These are phyloP conservation scores for Pyrrhoderma lamaoense DNA, from an alignment of 1,284 basidiomycete genomes.

Conservation along the genomic window DNA sequence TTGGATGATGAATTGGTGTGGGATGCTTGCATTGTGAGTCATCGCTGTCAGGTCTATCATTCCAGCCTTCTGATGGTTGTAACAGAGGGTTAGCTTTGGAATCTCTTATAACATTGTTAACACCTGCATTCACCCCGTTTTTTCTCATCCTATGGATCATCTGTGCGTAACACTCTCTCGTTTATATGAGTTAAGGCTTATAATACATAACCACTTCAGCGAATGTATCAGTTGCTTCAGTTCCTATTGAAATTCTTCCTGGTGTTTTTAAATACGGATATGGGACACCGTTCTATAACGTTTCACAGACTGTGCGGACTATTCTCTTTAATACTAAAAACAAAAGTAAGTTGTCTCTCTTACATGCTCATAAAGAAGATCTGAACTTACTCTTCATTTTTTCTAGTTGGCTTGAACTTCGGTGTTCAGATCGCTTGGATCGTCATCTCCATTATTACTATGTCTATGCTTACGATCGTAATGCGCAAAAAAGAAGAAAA, in stretches of 20 bases:
- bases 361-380: slow-evolving; percentile 2
- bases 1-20: slow-evolving; percentile 66
- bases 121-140: slow-evolving; percentile 44
- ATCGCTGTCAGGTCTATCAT: background rate
- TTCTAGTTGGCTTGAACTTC: slow-evolving; percentile 50
- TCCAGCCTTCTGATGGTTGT: background rate
- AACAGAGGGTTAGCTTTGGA: slow-evolving; percentile 55
- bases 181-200: too few species aligned
- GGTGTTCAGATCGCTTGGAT: slow-evolving; percentile 53
- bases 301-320: slow-evolving; percentile 50
- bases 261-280: slow-evolving; percentile 59
- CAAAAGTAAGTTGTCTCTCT: slow-evolving; percentile 32
- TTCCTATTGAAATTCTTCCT: slow-evolving; percentile 65
- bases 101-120: slow-evolving; percentile 49
- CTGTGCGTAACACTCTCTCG: slow-evolving; percentile 35
- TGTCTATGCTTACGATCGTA: slow-evolving; percentile 40
- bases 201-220: too few species aligned
- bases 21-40: slow-evolving; percentile 50
- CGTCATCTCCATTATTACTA: slow-evolving; percentile 41
- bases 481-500: slow-evolving; percentile 26
- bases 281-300: slow-evolving; percentile 68
- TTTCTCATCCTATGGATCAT: slow-evolving; percentile 68
- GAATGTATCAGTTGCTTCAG: slow-evolving; percentile 61
- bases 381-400: background rate
- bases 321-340: slow-evolving; percentile 67